Base-by-base conservation (phyloP, 768 basidiomycete genomes). In the Lactarius psammicola region DNA sequence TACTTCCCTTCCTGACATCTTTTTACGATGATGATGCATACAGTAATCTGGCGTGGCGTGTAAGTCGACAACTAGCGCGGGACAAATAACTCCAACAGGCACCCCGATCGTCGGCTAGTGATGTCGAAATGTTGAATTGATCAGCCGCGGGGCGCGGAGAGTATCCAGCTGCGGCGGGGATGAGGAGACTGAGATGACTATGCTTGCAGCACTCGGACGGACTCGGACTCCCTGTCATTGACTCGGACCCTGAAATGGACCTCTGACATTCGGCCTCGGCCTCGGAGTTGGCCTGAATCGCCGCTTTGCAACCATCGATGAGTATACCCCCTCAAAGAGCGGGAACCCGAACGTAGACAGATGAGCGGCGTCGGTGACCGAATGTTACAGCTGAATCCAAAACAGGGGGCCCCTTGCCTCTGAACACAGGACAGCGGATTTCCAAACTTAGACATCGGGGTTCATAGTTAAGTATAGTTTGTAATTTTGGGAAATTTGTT, bases 21-120 rank as follows among this genome's bases (percentile, higher is more conserved):
- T 30, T 40, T 33, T 30, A 59, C 51, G n/a, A 57, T 36, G 36
- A n/a, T n/a, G 36, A 44, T 44, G 49, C 5, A 15, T 15, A 6
- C 20, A 8, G 4, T 42, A 23, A 23, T 30, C 10, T 53, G 18
- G 53, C 33, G 28, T 42, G 30, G 57, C 51, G 40, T 55, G 18
- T 34, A 60, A 60, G 26, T 31, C 60, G n/a, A 33, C 30, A 31
- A 1, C 49, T 7, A 34, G 18, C 40, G 18, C 63, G 23, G 51
- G 63, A 40, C n/a, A 5, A 36, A 42, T n/a, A 38, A 31, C 31
- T 60, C 33, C 42, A 31, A 33, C 8, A 17, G 60, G 23, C 28
- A 57, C 30, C 11, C 65, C 65, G 65, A 66, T 62, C 55, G 60
- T 62, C 65, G 65, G 65, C 65, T 66, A 62, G 23, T 26, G 53